Base-by-base conservation (phyloP, 106 monocot genomes). In the Ottelia alismoides region DNA sequence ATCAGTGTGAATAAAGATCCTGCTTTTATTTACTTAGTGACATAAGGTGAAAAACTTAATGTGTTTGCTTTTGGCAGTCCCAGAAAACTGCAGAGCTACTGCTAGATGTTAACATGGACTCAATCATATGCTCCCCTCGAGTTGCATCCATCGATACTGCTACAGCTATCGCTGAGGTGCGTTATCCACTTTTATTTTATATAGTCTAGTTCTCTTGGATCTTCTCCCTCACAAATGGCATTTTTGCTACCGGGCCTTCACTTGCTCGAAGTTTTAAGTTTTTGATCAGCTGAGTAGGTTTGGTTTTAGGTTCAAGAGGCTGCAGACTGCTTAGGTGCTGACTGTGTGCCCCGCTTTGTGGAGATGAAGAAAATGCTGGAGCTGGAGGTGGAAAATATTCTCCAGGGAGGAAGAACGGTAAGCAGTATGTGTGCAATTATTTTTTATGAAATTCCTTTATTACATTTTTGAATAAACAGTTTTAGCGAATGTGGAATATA, bases 61-160 rank as follows among this genome's bases (percentile, higher is more conserved):
- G n/a, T 20, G 23, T 40, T 40, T 22, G 11, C 24, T 27, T 11
- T 10, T 20, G 65, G 56, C 80, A 88, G 88, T 84, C 94, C 11
- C 88, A 94, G 62, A 88, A 88, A 66, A 94, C 78, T 52, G 94
- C 88, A 52, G 84, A 85, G 65, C 62, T 94, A 53, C 81, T 96
- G 58, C 65, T 96, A 45, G 96, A 96, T 54, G 52, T 82, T 64
- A 85, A 82, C 56, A 60, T 89, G 28, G 58, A 67, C 58, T 72
- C 69, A 30, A 74, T 98, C 48, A 24, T 89, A 9, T 79, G 65
- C 67, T 77, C 85, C 49, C 85, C 85, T 52, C 65, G 74, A 22
- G 63, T 89, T n/a, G 78, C 85, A 23, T 77, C 89, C 27, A 57
- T 72, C 53, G 96, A 98, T 65, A 89, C 96, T 17, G 76, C 89